Conservation (phyloP, 2,329 filamentous ascomycete genomes). For the Pyricularia grisea region DNA sequence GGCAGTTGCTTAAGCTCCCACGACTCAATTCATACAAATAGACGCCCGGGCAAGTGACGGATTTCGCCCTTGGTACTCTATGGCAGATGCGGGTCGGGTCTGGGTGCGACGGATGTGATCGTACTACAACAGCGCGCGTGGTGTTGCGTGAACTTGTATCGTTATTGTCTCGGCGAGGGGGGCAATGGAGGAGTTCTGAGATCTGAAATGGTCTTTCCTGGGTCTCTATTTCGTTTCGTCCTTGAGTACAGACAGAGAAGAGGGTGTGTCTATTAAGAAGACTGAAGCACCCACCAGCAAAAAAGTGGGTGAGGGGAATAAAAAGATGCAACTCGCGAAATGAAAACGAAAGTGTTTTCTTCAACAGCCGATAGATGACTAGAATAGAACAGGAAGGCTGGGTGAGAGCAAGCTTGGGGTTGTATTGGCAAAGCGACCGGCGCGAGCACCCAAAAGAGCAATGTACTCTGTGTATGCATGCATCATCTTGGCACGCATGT, state of each 20-base stretch:
- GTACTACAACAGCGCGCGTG: conserved; percentile 5
- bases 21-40: conserved; percentile 28
- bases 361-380: neutral
- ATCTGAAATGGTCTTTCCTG: neutral
- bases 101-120: neutral
- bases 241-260: neutral
- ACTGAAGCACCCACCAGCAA: too few species aligned
- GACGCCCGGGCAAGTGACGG: conserved; percentile 30
- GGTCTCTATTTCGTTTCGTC: neutral
- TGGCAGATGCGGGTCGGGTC: conserved; percentile 5
- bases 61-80: conserved; percentile 18
- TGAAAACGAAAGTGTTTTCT: neutral
- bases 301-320: neutral
- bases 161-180: neutral
- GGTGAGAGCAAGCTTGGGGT: neutral
- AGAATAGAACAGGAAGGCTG: neutral
- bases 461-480: neutral
- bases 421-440: neutral
- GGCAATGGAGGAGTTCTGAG: neutral
- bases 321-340: neutral
- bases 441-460: neutral
- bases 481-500: conserved; percentile 5
- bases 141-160: conserved; percentile 2
- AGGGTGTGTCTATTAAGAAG: too few species aligned
- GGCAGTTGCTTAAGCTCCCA: conserved; percentile 16